Evolutionary conservation across 1,284 basidiomycete genomes (phyloP), one percentile per base, ranked within the genome.

Genomic region (Apiotrichum gamsii): DNA sequence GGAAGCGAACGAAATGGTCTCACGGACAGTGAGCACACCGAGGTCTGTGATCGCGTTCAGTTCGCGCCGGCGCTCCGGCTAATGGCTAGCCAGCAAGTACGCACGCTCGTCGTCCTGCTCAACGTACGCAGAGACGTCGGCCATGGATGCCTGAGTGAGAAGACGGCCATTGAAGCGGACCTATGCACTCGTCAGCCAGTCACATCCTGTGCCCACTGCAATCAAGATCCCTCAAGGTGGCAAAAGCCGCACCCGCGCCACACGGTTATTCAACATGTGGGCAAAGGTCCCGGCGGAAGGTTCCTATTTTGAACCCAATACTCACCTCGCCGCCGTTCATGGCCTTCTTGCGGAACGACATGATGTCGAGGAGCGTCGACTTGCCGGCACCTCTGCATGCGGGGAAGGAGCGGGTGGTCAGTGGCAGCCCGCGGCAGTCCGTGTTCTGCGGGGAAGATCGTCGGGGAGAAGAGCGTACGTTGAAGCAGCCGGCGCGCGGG

Each of bases 11-110:
- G 23, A 28, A 29, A 53, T 53, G 6, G 52, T 53, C 47, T 74
- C 72, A 3, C 62, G 48, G 1, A 70, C 72, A 0, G 74, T 74
- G 3, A 75, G 56, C 2, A 69, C 69, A 30, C 73, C 73, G 18
- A 70, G 56, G 2, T 74, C 52, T 5, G 67, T 18, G n/a, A 14
- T 8, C 15, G 30, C 43, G n/a, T n/a, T n/a, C n/a, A 28, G 11
- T 28, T 11, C 6, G 25, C 25, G 25, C 25, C 25, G 25, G 11
- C 11, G 11, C 25, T 28, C 25, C 11, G 11, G 8, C 6, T 11
- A 11, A 28, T 6, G 25, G 25, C 6, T 6, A 28, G 25, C 25
- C 25, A 11, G 6, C 8, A 28, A 6, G 21, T 43, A 43, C 47
- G 29, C n/a, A 49, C 47, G 52, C 34, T 54, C 58, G 45, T 75